Evolutionary conservation across 2,329 filamentous ascomycete species (phyloP).

Genomic region (Aspergillus fumigatiaffinis): DNA sequence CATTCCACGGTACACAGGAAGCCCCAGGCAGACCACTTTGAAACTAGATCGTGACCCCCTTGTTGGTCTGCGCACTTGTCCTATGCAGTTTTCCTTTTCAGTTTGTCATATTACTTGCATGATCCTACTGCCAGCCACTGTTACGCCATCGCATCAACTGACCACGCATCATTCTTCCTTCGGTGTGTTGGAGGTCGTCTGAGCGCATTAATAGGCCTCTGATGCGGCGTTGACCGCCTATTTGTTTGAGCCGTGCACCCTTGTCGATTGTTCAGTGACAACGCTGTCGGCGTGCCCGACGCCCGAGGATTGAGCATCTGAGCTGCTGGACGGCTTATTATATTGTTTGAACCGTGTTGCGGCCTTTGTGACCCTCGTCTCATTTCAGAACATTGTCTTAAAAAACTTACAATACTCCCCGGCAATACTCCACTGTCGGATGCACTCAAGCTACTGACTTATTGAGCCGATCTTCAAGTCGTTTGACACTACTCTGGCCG

Average conservation of each 20-base stretch:
- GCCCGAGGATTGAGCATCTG: conserved; percentile 13
- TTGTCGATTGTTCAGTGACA: background rate
- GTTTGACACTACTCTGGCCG: background rate
- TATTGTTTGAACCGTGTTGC: background rate
- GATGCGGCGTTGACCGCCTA: background rate
- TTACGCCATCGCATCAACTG: background rate
- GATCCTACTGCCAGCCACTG: background rate
- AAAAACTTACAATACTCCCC: background rate
- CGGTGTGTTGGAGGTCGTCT: background rate
- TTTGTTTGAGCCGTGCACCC: background rate
- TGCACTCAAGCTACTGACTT: background rate
- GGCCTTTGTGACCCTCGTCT: conserved; percentile 1
- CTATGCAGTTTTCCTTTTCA: background rate
- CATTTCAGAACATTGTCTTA: conserved; percentile 2
- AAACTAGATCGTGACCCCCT: background rate
- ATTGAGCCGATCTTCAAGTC: conserved; percentile 2
- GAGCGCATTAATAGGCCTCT: background rate
- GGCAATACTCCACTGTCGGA: conserved; percentile 3
- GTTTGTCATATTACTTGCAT: background rate
- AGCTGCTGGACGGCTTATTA: background rate
- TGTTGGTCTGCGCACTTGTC: background rate
- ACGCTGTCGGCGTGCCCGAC: conserved; percentile 19
- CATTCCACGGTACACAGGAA: background rate
- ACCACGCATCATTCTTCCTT: background rate
- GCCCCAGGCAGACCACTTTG: background rate